Evolutionary conservation across 371 early-diverging fungal genomes (phyloP), one percentile per base, ranked within the genome.

Genomic region (Batkoa obscura): DNA sequence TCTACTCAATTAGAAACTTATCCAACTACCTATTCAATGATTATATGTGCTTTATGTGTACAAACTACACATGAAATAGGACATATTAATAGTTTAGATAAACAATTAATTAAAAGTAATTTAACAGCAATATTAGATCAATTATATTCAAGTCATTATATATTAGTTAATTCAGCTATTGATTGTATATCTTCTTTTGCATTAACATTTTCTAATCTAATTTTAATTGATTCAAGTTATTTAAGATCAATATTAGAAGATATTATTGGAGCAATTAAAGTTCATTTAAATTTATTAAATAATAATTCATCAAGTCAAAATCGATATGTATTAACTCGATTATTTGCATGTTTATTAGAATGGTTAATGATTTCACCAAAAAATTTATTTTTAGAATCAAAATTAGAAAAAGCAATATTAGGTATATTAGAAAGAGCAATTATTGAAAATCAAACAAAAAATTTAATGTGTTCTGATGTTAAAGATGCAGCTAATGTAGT

Each of bases 201-300:
- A 1, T 15, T 3, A 3, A 9, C 3, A 8, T 4, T 8, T 45
- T 2, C 38, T n/a, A 13, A 37, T 39, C 5, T 41, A 3, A 8
- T n/a, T 39, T 41, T 13, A 10, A 5, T 53, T 5, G 36, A 35
- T 9, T 15, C 8, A 2, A 39, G 10, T 8, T n/a, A 15, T 6
- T 8, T 39, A 3, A 39, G 5, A 8, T 35, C 53, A 36, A 53
- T 53, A 10, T 32, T 53, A 9, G 53, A 53, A 53, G 53, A 53
- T 53, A 39, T 53, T n/a, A 39, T 38, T 6, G 53, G 53, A 4
- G 53, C 53, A 12, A n/a, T 53, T 3, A 53, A 53, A 13, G 53
- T 23, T 6, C 53, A 53, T 53, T 31, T 53, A 8, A 36, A 53
- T 15, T 12, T 41, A 6, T 31, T 38, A 5, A 46, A 10, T 6